Conservation (phyloP, 257 asterid genomes). For the Gentiana straminea region DNA sequence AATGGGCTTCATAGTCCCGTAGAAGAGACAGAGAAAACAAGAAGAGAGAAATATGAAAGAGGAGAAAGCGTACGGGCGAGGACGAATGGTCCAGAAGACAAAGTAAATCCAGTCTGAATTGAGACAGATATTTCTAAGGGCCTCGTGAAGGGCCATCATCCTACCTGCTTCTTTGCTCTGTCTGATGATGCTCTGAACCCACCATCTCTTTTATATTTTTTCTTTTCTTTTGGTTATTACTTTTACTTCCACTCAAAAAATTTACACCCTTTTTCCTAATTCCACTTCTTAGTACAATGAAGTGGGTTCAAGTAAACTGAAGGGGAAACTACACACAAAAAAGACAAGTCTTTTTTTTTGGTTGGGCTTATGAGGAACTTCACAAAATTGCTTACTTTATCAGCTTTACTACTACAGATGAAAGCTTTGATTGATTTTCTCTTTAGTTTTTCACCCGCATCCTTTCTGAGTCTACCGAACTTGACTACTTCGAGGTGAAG, state of each 20-base stretch:
- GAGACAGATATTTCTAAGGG: conserved; percentile 92
- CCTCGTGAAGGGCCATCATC: conserved; percentile 99
- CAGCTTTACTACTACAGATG: conserved; percentile 17
- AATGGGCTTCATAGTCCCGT: conserved; percentile 1
- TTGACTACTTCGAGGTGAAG: not conserved
- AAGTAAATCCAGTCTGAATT: conserved; percentile 99
- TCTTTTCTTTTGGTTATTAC: conserved; percentile 7
- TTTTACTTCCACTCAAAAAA: too few relatives aligned
- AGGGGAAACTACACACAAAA: too few relatives aligned
- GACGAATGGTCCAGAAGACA: conserved; percentile 99
- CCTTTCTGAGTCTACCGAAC: not conserved
- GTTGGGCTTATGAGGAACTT: conserved; percentile 2
- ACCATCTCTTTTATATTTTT: conserved; percentile 46
- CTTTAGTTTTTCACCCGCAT: too few relatives aligned
- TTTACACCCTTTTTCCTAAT: conserved; percentile 10
- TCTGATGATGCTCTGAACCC: conserved; percentile 96
- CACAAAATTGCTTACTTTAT: conserved; percentile 8
- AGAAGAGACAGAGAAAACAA: conserved; percentile 1
- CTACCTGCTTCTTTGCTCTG: conserved; percentile 99
- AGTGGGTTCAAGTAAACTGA: not conserved
- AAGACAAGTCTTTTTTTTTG: not conserved
- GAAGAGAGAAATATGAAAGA: conserved; percentile 1
- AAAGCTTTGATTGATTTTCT: conserved; percentile 28
- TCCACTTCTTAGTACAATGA: conserved; percentile 4
- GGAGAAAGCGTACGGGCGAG: conserved; percentile 64